Percentiles rank a stretch among this genome's conserved stretches.
Conservation (phyloP, 331 rosid genomes). For the Telfairia occidentalis region DNA sequence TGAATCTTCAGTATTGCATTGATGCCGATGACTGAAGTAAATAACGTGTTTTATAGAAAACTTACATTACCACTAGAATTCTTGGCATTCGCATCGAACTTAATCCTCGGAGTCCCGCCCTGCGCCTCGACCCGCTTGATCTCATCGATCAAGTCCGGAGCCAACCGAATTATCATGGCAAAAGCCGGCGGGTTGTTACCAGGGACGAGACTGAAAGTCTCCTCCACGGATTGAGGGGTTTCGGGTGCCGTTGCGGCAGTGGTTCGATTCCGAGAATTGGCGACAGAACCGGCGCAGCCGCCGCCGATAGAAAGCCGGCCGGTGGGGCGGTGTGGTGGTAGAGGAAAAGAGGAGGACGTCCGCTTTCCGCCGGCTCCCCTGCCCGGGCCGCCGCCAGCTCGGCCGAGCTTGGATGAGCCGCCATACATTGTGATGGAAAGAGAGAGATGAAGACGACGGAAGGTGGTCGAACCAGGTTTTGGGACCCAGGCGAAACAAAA, state of each 20-base stretch:
- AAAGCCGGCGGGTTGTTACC: conserved; percentile 63
- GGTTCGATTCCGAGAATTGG: conserved; percentile 41
- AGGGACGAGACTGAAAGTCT: conserved; percentile 54
- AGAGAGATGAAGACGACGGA: conserved; percentile 5
- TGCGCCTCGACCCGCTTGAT: conserved; percentile 85
- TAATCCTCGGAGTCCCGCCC: conserved; percentile 72
- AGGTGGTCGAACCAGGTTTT: conserved; percentile 20
- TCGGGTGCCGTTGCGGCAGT: conserved; percentile 23
- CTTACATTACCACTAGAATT: conserved; percentile 65
- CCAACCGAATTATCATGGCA: conserved; percentile 67
- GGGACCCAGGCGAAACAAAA: conserved; percentile 10
- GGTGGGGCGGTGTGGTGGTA: conserved; percentile 36
- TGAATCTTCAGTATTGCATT: background rate
- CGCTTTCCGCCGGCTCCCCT: conserved; percentile 48
- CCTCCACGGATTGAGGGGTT: conserved; percentile 45
- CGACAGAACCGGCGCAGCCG: conserved; percentile 19
- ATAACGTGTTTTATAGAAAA: conserved; percentile 6
- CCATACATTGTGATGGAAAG: conserved; percentile 46
- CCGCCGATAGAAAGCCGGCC: conserved; percentile 51
- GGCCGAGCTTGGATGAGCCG: conserved; percentile 76
- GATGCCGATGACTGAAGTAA: conserved; percentile 7
- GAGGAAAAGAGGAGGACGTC: conserved; percentile 37
- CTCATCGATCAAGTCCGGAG: conserved; percentile 83
- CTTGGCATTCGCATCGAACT: conserved; percentile 46
- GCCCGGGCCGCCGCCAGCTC: conserved; percentile 36